phyloP scores from a whole-genome alignment of 257 asterid genomes.

The Scutellaria baicalensis region DNA sequence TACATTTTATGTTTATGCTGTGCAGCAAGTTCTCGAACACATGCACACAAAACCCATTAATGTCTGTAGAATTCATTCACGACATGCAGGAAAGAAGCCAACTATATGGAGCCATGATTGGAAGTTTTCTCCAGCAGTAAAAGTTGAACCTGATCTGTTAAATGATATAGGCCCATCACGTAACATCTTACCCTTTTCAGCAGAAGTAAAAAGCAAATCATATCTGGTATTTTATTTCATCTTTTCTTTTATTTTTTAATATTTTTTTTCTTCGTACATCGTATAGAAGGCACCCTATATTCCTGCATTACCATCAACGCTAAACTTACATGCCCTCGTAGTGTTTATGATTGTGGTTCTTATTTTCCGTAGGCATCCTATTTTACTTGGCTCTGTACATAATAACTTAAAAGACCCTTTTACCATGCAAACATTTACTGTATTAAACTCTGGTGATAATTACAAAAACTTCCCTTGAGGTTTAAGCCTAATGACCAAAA shows the following conservation, averaged over 20 bases:
- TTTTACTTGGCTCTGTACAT: too few species aligned
- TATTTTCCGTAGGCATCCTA: too few species aligned
- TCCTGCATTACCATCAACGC: background rate
- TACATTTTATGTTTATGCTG: background rate
- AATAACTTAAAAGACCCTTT: too few species aligned
- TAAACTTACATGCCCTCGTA: background rate
- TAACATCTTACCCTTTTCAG: constrained; percentile 14
- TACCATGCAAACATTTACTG: too few species aligned
- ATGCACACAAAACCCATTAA: background rate
- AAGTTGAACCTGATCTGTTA: constrained; percentile 23
- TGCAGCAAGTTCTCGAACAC: background rate
- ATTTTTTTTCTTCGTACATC: background rate
- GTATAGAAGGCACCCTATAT: background rate
- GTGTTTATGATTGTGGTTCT: background rate
- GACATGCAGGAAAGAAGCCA: constrained; percentile 16
- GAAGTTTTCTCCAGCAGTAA: constrained; percentile 12
- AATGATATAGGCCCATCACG: background rate
- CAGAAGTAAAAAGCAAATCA: constrained; percentile 22
- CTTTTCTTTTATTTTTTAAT: background rate
- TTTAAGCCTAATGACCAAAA: too few species aligned
- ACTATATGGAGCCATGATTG: background rate
- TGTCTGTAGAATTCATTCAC: constrained; percentile 3
- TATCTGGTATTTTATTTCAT: constrained; percentile 30
- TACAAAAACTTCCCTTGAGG: too few species aligned
- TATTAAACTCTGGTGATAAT: too few species aligned